Conservation (phyloP, 495 filamentous ascomycete species). For the Polyplosphaeria fusca region DNA sequence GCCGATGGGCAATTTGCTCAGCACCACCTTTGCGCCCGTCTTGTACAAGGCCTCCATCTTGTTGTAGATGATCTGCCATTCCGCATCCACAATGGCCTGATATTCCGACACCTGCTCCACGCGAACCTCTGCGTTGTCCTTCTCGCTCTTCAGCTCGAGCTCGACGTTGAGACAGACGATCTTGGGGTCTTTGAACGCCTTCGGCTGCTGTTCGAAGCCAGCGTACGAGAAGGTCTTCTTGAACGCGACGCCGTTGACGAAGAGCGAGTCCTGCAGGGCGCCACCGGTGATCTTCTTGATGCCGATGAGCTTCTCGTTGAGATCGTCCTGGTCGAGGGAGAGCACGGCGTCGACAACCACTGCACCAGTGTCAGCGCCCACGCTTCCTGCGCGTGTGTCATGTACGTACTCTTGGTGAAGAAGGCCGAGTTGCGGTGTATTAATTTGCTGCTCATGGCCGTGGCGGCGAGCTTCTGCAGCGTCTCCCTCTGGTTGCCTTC, state of each 20-base stretch:
- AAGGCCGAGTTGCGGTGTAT: conserved; percentile 96
- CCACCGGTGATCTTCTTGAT: conserved; percentile 97
- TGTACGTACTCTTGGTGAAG: conserved; percentile 74
- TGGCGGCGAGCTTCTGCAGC: conserved; percentile 80
- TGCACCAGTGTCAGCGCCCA: background rate
- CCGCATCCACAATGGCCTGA: conserved; percentile 97
- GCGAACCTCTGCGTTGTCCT: conserved; percentile 97
- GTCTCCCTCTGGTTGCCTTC: conserved; percentile 88
- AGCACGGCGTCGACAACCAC: conserved; percentile 96
- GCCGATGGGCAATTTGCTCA: conserved; percentile 96
- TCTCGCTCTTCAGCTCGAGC: conserved; percentile 95
- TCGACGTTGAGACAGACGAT: conserved; percentile 97
- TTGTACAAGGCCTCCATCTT: conserved; percentile 92
- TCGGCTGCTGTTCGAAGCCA: conserved; percentile 98
- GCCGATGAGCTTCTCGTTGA: conserved; percentile 97
- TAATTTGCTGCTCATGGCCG: conserved; percentile 99
- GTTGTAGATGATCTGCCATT: conserved; percentile 99
- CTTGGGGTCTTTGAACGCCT: conserved; percentile 86
- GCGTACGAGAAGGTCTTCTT: conserved; percentile 99
- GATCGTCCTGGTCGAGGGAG: conserved; percentile 93
- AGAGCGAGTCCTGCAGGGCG: conserved; percentile 92
- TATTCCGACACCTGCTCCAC: conserved; percentile 99
- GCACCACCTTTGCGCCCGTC: conserved; percentile 92
- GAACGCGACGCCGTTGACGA: conserved; percentile 97
- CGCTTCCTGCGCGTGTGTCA: background rate